phyloP scores from a whole-genome alignment of 257 asterid species.

The Thymus mandschuricus region DNA sequence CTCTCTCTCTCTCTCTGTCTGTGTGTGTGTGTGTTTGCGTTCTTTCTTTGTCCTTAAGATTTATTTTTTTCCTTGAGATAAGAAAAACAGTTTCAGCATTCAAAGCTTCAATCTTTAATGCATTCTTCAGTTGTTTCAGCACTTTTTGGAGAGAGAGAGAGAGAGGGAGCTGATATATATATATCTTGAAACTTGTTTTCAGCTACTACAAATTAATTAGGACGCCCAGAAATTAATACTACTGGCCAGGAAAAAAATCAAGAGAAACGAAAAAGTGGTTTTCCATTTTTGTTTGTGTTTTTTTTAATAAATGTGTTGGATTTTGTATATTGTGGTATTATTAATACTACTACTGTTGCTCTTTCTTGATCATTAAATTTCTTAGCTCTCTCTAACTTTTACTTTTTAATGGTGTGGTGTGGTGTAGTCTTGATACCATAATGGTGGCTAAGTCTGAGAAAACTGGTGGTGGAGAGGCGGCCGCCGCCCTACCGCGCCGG shows the following conservation, averaged over 20 bases:
- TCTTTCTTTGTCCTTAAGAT: background rate
- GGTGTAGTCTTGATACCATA: too few relatives aligned
- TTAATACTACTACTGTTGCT: background rate
- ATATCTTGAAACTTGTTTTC: background rate
- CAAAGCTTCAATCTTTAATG: background rate
- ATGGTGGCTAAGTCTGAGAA: constrained; percentile 58
- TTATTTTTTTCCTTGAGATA: background rate
- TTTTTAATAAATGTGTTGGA: constrained; percentile 23
- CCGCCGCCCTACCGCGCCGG: constrained; percentile 38
- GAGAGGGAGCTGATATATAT: background rate
- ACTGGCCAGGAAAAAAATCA: too few relatives aligned
- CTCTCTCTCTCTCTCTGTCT: background rate
- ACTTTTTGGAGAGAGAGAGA: background rate
- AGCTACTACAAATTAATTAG: background rate
- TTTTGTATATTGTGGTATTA: too few relatives aligned
- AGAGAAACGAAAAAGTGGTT: background rate
- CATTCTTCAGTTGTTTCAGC: background rate
- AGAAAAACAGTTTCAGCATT: background rate
- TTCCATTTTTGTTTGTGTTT: background rate
- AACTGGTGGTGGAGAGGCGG: constrained; percentile 39
- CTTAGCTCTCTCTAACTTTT: too few relatives aligned
- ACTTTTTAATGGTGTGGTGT: constrained; percentile 33
- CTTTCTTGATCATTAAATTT: constrained; percentile 14
- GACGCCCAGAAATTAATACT: too few relatives aligned
- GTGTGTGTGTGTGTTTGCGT: background rate